Conservation (phyloP, 164 flowering plant genomes). For the Berberis vulgaris region DNA sequence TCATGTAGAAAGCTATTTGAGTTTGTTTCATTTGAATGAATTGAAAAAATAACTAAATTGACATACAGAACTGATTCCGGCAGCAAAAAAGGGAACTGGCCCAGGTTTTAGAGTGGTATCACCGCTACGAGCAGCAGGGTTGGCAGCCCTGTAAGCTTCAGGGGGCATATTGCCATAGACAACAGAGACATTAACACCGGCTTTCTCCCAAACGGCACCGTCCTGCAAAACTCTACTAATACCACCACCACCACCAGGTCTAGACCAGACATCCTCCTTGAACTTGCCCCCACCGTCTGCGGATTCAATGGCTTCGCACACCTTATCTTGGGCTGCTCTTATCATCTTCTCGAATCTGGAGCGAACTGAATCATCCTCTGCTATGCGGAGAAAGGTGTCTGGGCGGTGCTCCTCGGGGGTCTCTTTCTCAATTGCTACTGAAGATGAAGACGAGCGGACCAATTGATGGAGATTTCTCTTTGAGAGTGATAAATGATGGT, state of each 20-base stretch:
- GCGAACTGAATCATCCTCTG: conserved; percentile 43
- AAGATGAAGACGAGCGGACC: conserved; percentile 8
- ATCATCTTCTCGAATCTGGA: conserved; percentile 90
- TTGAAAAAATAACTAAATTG: background rate
- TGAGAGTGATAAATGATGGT: too few species aligned
- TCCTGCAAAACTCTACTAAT: conserved; percentile 90
- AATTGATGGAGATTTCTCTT: too few species aligned
- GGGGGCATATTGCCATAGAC: conserved; percentile 98
- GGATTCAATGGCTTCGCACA: conserved; percentile 64
- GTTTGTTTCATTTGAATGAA: background rate
- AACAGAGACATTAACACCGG: conserved; percentile 93
- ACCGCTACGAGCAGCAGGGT: conserved; percentile 18
- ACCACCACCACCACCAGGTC: conserved; percentile 97
- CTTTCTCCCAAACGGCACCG: conserved; percentile 88
- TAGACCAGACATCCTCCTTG: conserved; percentile 92
- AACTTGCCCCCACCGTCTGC: conserved; percentile 69
- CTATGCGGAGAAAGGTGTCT: conserved; percentile 57
- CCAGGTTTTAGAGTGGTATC: conserved; percentile 45
- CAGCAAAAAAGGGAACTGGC: conserved; percentile 87
- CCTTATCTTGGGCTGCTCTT: conserved; percentile 72
- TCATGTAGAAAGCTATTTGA: background rate
- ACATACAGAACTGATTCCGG: conserved; percentile 89
- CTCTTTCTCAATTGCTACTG: conserved; percentile 77
- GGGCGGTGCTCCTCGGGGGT: conserved; percentile 56
- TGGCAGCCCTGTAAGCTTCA: conserved; percentile 94